Conservation (phyloP, 805 yeast genomes). For the Candida boidinii region DNA sequence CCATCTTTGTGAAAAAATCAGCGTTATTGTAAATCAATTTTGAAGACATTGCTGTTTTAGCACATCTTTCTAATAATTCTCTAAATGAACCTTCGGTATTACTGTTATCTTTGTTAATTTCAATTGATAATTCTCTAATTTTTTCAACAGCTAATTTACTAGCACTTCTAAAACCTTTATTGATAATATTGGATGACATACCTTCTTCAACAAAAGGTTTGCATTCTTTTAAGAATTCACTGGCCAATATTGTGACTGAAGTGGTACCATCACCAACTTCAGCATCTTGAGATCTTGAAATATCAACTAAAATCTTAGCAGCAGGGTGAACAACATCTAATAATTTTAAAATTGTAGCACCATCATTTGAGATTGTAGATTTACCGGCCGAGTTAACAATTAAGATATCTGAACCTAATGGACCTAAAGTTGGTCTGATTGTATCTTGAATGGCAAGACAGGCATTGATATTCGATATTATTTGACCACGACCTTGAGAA, state of each 20-base stretch:
- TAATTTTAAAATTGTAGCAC: conserved; percentile 89
- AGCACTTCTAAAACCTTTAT: conserved; percentile 83
- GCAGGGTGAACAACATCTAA: conserved; percentile 98
- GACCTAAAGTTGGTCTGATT: conserved; percentile 90
- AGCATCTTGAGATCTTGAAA: conserved; percentile 93
- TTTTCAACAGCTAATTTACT: conserved; percentile 65
- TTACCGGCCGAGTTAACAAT: conserved; percentile 76
- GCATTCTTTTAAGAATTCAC: conserved; percentile 88
- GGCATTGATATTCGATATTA: conserved; percentile 91
- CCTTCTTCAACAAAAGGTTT: conserved; percentile 93
- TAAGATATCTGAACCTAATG: conserved; percentile 92
- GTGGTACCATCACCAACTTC: conserved; percentile 99
- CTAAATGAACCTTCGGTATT: conserved; percentile 50
- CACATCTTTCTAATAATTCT: conserved; percentile 80
- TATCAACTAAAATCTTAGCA: conserved; percentile 90
- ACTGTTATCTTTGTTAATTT: conserved; percentile 39
- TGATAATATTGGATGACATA: conserved; percentile 81
- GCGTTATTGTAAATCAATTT: conserved; percentile 85
- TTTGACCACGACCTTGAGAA: conserved; percentile 95
- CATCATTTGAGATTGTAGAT: conserved; percentile 96
- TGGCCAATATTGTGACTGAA: conserved; percentile 88
- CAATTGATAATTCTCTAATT: conserved; percentile 68
- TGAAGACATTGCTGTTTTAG: conserved; percentile 95
- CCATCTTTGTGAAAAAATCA: conserved; percentile 89
- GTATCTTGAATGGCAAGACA: conserved; percentile 97